Evolutionary conservation across 768 basidiomycete genomes (phyloP).

Genomic region (Cystofilobasidium capitatum): DNA sequence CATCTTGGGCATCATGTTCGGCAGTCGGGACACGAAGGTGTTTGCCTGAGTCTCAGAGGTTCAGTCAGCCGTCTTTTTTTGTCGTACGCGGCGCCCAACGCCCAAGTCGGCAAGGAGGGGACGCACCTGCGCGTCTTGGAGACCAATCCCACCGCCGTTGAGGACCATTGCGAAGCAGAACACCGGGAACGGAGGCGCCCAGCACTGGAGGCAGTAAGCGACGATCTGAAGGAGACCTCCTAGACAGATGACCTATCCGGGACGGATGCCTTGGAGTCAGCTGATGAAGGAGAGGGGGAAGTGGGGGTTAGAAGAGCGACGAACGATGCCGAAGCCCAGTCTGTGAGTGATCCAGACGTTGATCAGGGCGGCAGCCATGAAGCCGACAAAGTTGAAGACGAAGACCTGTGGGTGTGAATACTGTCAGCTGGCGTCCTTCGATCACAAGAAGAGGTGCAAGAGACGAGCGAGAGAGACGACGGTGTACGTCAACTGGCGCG

Average conservation of each 20-base stretch:
- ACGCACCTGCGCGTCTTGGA: slow-evolving; percentile 40
- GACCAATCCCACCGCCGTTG: slow-evolving; percentile 45
- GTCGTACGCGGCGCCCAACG: too few relatives aligned
- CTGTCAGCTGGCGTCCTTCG: too few relatives aligned
- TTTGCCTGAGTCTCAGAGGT: slow-evolving; percentile 46
- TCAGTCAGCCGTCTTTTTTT: too few relatives aligned
- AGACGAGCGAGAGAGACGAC: slow-evolving; percentile 13
- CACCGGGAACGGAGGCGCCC: slow-evolving; percentile 45
- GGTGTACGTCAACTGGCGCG: slow-evolving; percentile 14
- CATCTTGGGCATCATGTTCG: slow-evolving; percentile 43
- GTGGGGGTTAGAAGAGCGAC: not conserved
- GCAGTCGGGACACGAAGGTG: slow-evolving; percentile 45
- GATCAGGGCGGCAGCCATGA: slow-evolving; percentile 44
- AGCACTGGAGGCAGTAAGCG: slow-evolving; percentile 40
- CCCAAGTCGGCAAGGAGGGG: too few relatives aligned
- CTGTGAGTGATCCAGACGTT: slow-evolving; percentile 45
- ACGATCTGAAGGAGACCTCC: slow-evolving; percentile 29
- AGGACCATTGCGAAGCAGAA: slow-evolving; percentile 44
- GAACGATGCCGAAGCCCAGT: slow-evolving; percentile 37
- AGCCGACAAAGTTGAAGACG: slow-evolving; percentile 43
- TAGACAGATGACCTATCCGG: slow-evolving; percentile 26
- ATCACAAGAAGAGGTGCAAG: not conserved
- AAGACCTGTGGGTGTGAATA: too few relatives aligned
- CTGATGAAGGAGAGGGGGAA: too few relatives aligned
- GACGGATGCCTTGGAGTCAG: too few relatives aligned